Percentiles rank a stretch among this genome's conserved stretches.
These are phyloP conservation scores for Chlorella sp. DNA, from an alignment of 139 green algal genomes.

Conservation along the genomic window DNA sequence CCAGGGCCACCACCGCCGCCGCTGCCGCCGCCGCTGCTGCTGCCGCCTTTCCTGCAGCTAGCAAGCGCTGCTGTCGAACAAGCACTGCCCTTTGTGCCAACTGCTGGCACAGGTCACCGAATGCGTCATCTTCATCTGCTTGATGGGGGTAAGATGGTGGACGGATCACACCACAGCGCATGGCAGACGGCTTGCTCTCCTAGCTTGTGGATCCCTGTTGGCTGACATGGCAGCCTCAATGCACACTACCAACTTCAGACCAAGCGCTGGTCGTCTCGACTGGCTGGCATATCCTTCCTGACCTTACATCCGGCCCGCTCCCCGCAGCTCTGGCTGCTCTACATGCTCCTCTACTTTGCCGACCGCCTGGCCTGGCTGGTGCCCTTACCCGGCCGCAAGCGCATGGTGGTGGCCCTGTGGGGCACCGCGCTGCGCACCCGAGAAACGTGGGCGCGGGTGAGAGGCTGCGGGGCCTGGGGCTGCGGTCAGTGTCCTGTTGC, in stretches of 20 bases:
- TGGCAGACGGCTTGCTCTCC: not conserved
- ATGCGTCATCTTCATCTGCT: not conserved
- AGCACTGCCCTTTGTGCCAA: not conserved
- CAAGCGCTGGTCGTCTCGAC: no score
- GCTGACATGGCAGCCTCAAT: not conserved
- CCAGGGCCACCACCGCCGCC: not conserved
- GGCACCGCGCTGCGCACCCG: not conserved
- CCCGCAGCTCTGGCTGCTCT: not conserved
- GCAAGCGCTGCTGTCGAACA: not conserved
- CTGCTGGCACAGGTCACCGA: not conserved
- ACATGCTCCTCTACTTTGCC: not conserved
- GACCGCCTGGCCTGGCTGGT: not conserved
- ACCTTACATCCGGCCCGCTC: no score
- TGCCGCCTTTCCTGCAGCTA: not conserved
- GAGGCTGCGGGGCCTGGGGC: no score
- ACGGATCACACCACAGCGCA: not conserved
- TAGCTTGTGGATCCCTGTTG: not conserved
- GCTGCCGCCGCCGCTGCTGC: not conserved
- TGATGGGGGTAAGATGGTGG: not conserved
- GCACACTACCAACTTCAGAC: no score
- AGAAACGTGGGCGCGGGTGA: slow-evolving; percentile 5
- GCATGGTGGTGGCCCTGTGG: not conserved
- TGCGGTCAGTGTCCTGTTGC: no score
- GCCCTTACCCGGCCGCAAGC: not conserved
- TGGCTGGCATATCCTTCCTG: no score